Percentiles rank a stretch among this genome's conserved stretches.
phyloP scores from a whole-genome alignment of 495 filamentous ascomycete genomes.

The Hypoxylon rickii region DNA sequence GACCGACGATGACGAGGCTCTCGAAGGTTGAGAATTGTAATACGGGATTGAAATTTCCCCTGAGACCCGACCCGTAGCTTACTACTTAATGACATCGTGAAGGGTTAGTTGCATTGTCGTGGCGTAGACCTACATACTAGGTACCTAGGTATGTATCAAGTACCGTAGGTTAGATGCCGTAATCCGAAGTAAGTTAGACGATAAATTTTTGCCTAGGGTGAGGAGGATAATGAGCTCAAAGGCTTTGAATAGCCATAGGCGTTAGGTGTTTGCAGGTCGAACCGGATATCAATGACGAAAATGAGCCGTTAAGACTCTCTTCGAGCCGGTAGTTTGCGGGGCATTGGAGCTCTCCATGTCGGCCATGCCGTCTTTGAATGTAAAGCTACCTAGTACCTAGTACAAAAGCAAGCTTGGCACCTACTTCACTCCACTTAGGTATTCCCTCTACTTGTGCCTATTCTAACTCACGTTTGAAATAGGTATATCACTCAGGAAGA shows the following conservation, averaged over 20 bases:
- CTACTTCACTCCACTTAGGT: not conserved
- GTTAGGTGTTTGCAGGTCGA: too few species aligned
- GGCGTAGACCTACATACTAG: too few species aligned
- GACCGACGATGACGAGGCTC: constrained; percentile 8
- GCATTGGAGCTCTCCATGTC: too few species aligned
- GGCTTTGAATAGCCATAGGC: too few species aligned
- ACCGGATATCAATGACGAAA: constrained; percentile 24
- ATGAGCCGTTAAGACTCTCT: constrained; percentile 7
- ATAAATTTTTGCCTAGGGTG: too few species aligned
- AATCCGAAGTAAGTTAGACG: too few species aligned
- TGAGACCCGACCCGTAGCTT: constrained; percentile 10
- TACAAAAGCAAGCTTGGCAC: constrained; percentile 23
- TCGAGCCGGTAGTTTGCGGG: constrained; percentile 22
- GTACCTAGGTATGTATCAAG: too few species aligned
- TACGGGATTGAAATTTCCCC: not conserved
- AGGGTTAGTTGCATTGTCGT: constrained; percentile 11
- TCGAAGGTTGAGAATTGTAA: constrained; percentile 1
- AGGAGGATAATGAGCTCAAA: too few species aligned
- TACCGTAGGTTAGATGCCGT: too few species aligned
- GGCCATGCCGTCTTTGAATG: too few species aligned
- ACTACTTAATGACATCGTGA: constrained; percentile 34
- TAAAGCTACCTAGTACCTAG: not conserved
- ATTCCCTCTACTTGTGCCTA: not conserved
- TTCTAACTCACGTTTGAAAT: not conserved
- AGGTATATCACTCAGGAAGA: too few species aligned